These are phyloP conservation scores for Dioscorea alata DNA, from an alignment of 106 monocot species.

Conservation along the genomic window DNA sequence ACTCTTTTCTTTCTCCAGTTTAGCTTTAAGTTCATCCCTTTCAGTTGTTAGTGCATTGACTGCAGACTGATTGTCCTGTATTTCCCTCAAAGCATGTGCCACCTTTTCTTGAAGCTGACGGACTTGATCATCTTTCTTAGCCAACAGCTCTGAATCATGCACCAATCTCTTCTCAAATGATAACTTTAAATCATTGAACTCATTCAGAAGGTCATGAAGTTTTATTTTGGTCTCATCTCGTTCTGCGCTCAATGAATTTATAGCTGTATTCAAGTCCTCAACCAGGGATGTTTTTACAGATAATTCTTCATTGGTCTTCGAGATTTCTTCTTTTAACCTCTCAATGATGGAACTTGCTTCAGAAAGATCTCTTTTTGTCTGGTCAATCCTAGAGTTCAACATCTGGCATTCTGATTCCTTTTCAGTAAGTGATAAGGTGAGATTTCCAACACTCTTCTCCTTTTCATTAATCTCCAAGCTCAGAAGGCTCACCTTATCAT, in stretches of 20 bases:
- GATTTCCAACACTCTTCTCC: constrained; percentile 41
- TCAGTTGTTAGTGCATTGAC: constrained; percentile 49
- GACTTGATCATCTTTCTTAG: constrained; percentile 56
- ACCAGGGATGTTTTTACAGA: constrained; percentile 32
- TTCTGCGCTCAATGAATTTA: constrained; percentile 38
- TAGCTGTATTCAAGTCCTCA: constrained; percentile 33
- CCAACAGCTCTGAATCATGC: constrained; percentile 43
- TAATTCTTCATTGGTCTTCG: constrained; percentile 34
- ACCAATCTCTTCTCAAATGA: constrained; percentile 35
- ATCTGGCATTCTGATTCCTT: constrained; percentile 50
- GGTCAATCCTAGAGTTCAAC: constrained; percentile 36
- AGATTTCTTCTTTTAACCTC: constrained; percentile 41
- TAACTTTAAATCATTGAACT: constrained; percentile 47
- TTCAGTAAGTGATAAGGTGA: constrained; percentile 33
- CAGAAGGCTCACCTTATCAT: constrained; percentile 50
- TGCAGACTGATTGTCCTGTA: constrained; percentile 16
- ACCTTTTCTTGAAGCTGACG: constrained; percentile 48
- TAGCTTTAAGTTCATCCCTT: constrained; percentile 37
- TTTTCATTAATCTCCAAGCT: constrained; percentile 58
- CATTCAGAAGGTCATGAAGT: constrained; percentile 38
- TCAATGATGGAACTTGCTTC: constrained; percentile 38
- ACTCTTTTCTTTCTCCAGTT: constrained; percentile 44
- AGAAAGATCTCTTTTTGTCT: constrained; percentile 40
- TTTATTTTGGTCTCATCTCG: constrained; percentile 33
- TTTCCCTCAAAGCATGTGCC: constrained; percentile 26